A percentile compares a stretch with the other conserved stretches of the same genome.
Evolutionary conservation across 1,139 yeast genomes (phyloP).

Genomic region (Protomyces lactucae-debilis): DNA sequence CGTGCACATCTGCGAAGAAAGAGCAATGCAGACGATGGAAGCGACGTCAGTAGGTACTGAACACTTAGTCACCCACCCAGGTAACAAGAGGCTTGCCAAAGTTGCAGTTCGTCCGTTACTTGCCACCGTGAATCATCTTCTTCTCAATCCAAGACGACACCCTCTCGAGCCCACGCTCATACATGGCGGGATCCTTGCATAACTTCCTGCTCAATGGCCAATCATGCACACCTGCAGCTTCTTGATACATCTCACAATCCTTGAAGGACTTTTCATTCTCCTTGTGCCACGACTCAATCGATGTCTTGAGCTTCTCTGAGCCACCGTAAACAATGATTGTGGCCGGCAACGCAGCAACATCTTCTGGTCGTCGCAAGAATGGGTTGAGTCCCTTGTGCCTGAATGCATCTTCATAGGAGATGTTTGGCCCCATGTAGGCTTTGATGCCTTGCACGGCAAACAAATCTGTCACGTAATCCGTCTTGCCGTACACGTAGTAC

Average conservation of each 20-base stretch:
- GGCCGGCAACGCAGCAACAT: constrained; percentile 1
- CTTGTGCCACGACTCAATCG: neutral
- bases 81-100: too few species aligned
- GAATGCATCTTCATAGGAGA: constrained; percentile 5
- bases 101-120: neutral
- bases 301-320: constrained; percentile 4
- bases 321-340: constrained; percentile 9
- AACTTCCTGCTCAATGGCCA: constrained; percentile 2
- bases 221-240: constrained; percentile 17
- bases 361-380: constrained; percentile 4
- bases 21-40: too few species aligned
- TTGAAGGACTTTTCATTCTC: constrained; percentile 1
- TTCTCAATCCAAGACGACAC: constrained; percentile 13
- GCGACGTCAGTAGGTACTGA: too few species aligned
- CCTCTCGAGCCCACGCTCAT: constrained; percentile 4
- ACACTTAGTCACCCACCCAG: too few species aligned
- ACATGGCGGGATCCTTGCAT: neutral
- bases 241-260: neutral
- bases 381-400: constrained; percentile 10
- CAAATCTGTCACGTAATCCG: constrained; percentile 1
- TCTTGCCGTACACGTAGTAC: neutral
- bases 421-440: constrained; percentile 3
- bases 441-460: constrained; percentile 11
- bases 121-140: constrained; percentile 16
- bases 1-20: too few species aligned